Evolutionary conservation across 2,329 filamentous ascomycete genomes (phyloP).

Genomic region (Penicillium psychrosexuale): DNA sequence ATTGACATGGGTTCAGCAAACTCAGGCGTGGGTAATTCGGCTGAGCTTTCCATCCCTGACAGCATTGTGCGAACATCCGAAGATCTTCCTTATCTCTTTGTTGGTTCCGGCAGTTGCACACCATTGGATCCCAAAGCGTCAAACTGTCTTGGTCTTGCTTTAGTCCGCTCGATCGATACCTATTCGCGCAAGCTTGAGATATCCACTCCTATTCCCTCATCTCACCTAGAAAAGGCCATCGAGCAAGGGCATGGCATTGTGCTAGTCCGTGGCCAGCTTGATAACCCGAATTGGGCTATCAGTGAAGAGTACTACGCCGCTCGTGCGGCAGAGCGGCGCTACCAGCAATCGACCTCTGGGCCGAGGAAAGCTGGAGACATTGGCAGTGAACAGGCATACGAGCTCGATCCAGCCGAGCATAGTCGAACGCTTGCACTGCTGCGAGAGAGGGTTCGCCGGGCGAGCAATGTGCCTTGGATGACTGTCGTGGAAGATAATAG

Average conservation of each 20-base stretch:
- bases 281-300: constrained; percentile 47
- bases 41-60: neutral
- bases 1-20: constrained; percentile 20
- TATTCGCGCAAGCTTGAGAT: constrained; percentile 43
- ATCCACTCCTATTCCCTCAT: constrained; percentile 47
- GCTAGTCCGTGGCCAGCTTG: constrained; percentile 48
- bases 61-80: constrained; percentile 44
- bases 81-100: constrained; percentile 52
- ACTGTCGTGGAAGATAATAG: constrained; percentile 37
- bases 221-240: constrained; percentile 30
- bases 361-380: constrained; percentile 18
- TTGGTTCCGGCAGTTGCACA: constrained; percentile 40
- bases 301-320: constrained; percentile 44
- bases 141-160: constrained; percentile 50
- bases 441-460: constrained; percentile 35
- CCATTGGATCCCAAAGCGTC: constrained; percentile 49
- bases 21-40: neutral
- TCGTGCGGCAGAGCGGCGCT: constrained; percentile 35
- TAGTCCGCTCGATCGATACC: constrained; percentile 44
- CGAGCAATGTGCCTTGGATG: constrained; percentile 43
- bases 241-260: constrained; percentile 43
- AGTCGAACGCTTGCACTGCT: constrained; percentile 26
- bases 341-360: constrained; percentile 25
- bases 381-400: neutral
- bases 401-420: constrained; percentile 14